A percentile compares a stretch with the other conserved stretches of the same genome.
Conservation (phyloP, 2,329 filamentous ascomycete species). For the Neonectria sp. region DNA sequence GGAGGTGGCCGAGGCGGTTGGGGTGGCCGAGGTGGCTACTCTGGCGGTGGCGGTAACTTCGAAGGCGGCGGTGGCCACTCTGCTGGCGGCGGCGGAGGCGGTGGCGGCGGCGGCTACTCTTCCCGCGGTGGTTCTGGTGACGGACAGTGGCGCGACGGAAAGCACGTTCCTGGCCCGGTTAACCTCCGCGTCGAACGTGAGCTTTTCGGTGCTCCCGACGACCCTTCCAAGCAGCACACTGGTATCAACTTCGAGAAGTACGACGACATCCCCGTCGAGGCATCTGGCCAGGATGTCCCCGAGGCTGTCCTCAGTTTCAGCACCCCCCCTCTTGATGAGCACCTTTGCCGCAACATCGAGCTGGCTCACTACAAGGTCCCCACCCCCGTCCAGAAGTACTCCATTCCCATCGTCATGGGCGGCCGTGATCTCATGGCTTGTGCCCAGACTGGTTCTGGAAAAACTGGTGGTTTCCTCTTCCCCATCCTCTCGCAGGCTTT, state of each 20-base stretch:
- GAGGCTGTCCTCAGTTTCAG: conserved; percentile 92
- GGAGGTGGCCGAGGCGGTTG: conserved; percentile 52
- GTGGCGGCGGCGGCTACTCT: conserved; percentile 67
- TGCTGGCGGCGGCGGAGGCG: conserved; percentile 82
- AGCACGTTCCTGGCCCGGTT: conserved; percentile 91
- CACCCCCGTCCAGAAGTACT: conserved; percentile 99
- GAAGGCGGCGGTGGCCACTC: conserved; percentile 75
- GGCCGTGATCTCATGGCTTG: conserved; percentile 99
- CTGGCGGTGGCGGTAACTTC: conserved; percentile 55
- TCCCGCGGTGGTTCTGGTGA: conserved; percentile 92
- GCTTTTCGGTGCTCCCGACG: conserved; percentile 91
- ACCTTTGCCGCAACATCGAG: conserved; percentile 93
- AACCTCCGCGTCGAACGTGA: conserved; percentile 95
- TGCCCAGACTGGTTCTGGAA: conserved; percentile 99
- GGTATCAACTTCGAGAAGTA: conserved; percentile 99
- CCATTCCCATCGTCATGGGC: conserved; percentile 98
- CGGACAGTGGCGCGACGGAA: conserved; percentile 96
- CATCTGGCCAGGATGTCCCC: conserved; percentile 92
- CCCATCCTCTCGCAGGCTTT: conserved; percentile 99
- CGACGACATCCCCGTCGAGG: conserved; percentile 98
- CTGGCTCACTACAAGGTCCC: conserved; percentile 95
- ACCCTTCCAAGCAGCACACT: conserved; percentile 94
- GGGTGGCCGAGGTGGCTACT: conserved; percentile 55
- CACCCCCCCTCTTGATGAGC: conserved; percentile 95
- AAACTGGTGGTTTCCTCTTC: conserved; percentile 99